phyloP scores from a whole-genome alignment of 148 eudicot genomes.

The Rhododendron henanense region DNA sequence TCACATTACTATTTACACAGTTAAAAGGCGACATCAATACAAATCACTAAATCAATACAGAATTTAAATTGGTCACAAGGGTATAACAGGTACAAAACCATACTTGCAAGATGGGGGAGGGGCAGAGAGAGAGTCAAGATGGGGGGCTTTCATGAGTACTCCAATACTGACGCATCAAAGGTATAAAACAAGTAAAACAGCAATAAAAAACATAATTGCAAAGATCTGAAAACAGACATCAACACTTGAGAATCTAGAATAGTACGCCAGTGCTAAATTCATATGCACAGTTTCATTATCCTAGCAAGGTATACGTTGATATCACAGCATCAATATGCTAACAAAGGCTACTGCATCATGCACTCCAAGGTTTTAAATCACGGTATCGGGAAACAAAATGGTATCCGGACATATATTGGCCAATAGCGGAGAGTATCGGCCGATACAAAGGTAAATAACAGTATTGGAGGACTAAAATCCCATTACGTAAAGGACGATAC shows the following conservation, averaged over 20 bases:
- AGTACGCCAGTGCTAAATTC: neutral
- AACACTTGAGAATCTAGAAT: neutral
- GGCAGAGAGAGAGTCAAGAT: neutral
- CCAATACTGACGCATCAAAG: neutral
- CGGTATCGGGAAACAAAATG: neutral
- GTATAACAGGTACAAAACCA: neutral
- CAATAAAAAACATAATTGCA: neutral
- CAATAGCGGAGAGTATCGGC: neutral
- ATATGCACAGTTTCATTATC: neutral
- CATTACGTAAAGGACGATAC: too few species aligned
- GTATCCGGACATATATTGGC: neutral
- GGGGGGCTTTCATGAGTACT: neutral
- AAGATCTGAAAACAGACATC: neutral
- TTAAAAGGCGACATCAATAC: neutral
- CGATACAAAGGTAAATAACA: neutral
- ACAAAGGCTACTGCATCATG: neutral
- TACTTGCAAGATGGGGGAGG: neutral
- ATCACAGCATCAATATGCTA: neutral
- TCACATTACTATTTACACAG: neutral
- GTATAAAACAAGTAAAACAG: slow-evolving; percentile 2
- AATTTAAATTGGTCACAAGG: neutral
- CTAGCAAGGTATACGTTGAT: neutral
- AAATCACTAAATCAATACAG: neutral
- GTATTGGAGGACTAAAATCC: neutral
- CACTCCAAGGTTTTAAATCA: neutral